These are phyloP conservation scores for Vigna trinervia DNA, from an alignment of 306 rosid genomes.

Conservation along the genomic window DNA sequence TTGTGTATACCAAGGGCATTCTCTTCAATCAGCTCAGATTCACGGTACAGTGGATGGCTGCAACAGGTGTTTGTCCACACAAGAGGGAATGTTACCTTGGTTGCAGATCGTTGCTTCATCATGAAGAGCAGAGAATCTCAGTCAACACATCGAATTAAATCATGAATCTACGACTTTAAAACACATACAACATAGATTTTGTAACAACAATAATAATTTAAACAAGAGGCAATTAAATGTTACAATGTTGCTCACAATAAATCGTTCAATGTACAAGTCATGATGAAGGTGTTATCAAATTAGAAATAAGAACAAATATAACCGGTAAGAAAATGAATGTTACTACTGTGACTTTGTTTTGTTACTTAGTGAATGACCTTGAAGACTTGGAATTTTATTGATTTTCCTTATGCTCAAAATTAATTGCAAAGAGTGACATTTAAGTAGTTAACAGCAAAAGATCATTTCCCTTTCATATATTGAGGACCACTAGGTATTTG, in stretches of 20 bases:
- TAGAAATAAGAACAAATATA: not conserved
- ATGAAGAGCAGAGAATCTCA: constrained; percentile 42
- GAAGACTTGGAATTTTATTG: not conserved
- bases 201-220: constrained; percentile 3
- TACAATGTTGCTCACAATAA: constrained; percentile 22
- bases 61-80: constrained; percentile 99
- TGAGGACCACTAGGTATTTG: constrained; percentile 11
- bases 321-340: constrained; percentile 33
- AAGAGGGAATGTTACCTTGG: constrained; percentile 97
- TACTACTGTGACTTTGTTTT: not conserved
- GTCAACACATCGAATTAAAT: constrained; percentile 23
- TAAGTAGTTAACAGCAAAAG: constrained; percentile 14
- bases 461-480: constrained; percentile 1
- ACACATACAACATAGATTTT: constrained; percentile 13
- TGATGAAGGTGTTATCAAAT: constrained; percentile 10
- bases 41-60: constrained; percentile 96
- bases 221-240: constrained; percentile 35
- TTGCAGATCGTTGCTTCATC: constrained; percentile 93
- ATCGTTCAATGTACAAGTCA: constrained; percentile 19
- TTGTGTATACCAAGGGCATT: constrained; percentile 68
- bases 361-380: not conserved
- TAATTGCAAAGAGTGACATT: not conserved
- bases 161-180: constrained; percentile 17
- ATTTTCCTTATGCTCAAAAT: constrained; percentile 15
- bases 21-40: constrained; percentile 90